Conservation (phyloP, 75 land plant genomes). For the Cryptomeria japonica region DNA sequence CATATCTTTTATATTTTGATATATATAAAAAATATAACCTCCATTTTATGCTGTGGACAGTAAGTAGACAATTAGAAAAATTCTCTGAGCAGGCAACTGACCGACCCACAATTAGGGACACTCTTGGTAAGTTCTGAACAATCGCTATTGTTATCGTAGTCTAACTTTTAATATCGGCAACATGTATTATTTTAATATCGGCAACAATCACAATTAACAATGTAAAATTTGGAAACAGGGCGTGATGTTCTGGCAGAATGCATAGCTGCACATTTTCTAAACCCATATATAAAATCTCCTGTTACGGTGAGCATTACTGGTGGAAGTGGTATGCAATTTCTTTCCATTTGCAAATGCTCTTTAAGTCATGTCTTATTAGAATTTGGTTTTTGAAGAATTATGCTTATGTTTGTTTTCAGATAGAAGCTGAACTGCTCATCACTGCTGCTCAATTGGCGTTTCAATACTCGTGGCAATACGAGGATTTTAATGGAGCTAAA, state of each 20-base stretch:
- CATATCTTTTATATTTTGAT: too few relatives aligned
- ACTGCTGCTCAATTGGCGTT: neutral
- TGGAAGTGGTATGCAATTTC: neutral
- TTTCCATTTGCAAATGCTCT: too few relatives aligned
- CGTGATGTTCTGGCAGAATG: neutral
- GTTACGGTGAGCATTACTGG: neutral
- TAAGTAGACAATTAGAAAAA: neutral
- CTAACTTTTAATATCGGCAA: too few relatives aligned
- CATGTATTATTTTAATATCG: too few relatives aligned
- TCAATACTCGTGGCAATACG: neutral
- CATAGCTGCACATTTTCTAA: neutral
- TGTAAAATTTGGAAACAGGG: neutral
- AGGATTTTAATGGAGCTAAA: neutral
- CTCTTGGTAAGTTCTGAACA: neutral
- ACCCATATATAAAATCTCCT: slow-evolving; percentile 1
- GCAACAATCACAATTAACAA: neutral
- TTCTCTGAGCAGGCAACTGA: neutral
- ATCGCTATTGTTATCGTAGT: too few relatives aligned
- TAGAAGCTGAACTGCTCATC: neutral
- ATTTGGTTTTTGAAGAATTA: too few relatives aligned
- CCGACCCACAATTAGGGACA: neutral
- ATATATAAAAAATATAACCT: too few relatives aligned
- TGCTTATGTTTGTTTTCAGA: neutral
- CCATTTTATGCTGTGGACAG: neutral
- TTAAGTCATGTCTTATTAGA: too few relatives aligned